A percentile compares a stretch with the other conserved stretches of the same genome.
phyloP scores from a whole-genome alignment of 2,329 filamentous ascomycete species.

The Fusarium musae region DNA sequence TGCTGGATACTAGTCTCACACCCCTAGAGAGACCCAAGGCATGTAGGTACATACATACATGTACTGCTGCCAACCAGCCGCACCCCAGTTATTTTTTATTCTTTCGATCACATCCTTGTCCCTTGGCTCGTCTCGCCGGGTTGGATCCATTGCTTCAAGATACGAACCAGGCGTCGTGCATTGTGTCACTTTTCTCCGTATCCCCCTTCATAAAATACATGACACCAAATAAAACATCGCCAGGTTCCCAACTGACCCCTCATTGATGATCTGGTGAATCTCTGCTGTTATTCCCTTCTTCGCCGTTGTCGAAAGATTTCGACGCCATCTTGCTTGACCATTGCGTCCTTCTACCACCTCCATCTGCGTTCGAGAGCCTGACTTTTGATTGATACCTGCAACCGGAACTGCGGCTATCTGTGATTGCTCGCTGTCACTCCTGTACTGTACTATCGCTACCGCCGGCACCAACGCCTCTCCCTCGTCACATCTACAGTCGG shows the following conservation, averaged over 20 bases:
- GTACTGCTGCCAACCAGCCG: constrained; percentile 23
- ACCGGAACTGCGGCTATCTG: constrained; percentile 7
- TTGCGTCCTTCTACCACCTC: not conserved
- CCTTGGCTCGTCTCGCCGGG: constrained; percentile 44
- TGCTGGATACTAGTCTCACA: constrained; percentile 29
- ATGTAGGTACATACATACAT: not conserved
- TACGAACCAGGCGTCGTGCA: constrained; percentile 45
- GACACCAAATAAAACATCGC: constrained; percentile 47
- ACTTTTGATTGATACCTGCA: constrained; percentile 19
- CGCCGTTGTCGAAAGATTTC: constrained; percentile 2
- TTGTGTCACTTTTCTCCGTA: constrained; percentile 47
- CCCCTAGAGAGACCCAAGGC: constrained; percentile 11
- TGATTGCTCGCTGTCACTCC: constrained; percentile 26
- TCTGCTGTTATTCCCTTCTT: constrained; percentile 24
- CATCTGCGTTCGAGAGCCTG: not conserved
- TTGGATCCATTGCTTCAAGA: constrained; percentile 47
- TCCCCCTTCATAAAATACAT: constrained; percentile 48
- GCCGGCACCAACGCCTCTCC: constrained; percentile 36
- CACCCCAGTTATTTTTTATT: constrained; percentile 29
- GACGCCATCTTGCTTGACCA: constrained; percentile 16
- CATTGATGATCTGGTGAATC: constrained; percentile 35
- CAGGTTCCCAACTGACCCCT: constrained; percentile 45
- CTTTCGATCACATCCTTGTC: constrained; percentile 41
- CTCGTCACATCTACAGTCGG: constrained; percentile 45
- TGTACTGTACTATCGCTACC: constrained; percentile 36